phyloP scores from a whole-genome alignment of 129 eudicot species.

The Lactuca sativa region DNA sequence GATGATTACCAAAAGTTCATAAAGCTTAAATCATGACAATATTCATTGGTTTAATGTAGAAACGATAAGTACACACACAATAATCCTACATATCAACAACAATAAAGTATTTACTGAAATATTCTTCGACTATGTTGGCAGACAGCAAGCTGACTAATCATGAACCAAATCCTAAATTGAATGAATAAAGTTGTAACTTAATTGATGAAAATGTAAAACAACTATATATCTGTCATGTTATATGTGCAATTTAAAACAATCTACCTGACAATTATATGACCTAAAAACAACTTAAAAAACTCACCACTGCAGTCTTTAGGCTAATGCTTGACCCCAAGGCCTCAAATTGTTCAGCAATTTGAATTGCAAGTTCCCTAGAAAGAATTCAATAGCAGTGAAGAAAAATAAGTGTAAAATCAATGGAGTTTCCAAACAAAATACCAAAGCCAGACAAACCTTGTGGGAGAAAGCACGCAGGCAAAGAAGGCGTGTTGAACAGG shows the following conservation, averaged over 20 bases:
- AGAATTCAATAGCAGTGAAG: not conserved
- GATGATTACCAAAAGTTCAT: not conserved
- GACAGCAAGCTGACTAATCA: too few species aligned
- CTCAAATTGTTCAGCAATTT: conserved; percentile 86
- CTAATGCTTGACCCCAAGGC: conserved; percentile 81
- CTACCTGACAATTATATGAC: not conserved
- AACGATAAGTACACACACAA: too few species aligned
- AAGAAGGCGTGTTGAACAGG: conserved; percentile 42
- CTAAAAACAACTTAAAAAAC: conserved; percentile 11
- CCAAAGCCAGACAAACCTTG: conserved; percentile 43
- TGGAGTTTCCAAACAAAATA: not conserved
- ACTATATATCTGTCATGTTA: too few species aligned
- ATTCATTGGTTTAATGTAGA: not conserved
- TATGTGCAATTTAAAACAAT: too few species aligned
- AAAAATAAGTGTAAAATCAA: not conserved
- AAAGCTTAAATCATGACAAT: not conserved
- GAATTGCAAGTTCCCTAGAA: conserved; percentile 85
- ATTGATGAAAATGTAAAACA: too few species aligned
- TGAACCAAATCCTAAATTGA: too few species aligned
- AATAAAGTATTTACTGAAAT: too few species aligned
- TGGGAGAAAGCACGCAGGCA: conserved; percentile 88
- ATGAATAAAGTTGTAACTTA: too few species aligned
- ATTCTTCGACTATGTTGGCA: too few species aligned
- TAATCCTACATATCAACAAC: not conserved
- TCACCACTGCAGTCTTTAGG: conserved; percentile 80